Conservation (phyloP, 1,284 basidiomycete species). For the Fomes fomentarius region DNA sequence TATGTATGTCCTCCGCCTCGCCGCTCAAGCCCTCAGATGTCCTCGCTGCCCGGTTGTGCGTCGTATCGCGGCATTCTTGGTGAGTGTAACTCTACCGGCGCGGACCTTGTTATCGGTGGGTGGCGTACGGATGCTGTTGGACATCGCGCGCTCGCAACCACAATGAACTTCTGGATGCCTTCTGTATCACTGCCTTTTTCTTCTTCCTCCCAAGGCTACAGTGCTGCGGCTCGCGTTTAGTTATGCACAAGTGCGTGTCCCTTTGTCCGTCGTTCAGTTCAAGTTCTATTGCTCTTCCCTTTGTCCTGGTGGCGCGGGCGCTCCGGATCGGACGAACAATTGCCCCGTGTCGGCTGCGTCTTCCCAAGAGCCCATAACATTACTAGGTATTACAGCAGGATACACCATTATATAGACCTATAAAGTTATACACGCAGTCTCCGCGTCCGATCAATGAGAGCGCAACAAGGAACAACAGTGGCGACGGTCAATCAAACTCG, state of each 20-base stretch:
- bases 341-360: too few species aligned
- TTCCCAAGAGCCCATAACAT: slow-evolving; percentile 2
- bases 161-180: slow-evolving; percentile 21
- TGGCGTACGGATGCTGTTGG: slow-evolving; percentile 4
- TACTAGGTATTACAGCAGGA: slow-evolving; percentile 27
- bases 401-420: slow-evolving; percentile 30
- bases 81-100: too few species aligned
- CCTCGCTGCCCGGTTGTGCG: too few species aligned
- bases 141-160: slow-evolving; percentile 17
- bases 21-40: neutral
- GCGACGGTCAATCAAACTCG: slow-evolving; percentile 24
- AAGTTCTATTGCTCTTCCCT: too few species aligned
- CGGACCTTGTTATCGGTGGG: neutral
- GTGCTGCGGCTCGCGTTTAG: neutral
- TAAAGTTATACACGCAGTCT: slow-evolving; percentile 26
- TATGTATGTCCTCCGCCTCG: neutral
- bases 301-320: slow-evolving; percentile 5
- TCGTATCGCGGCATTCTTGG: neutral
- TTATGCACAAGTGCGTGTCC: too few species aligned
- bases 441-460: slow-evolving; percentile 5
- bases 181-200: slow-evolving; percentile 19
- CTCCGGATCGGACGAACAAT: neutral
- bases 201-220: slow-evolving; percentile 1
- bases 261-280: too few species aligned
- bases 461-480: neutral